Evolutionary conservation across 169 alveolate genomes (phyloP).

Genomic region (Plasmodium vivax): DNA sequence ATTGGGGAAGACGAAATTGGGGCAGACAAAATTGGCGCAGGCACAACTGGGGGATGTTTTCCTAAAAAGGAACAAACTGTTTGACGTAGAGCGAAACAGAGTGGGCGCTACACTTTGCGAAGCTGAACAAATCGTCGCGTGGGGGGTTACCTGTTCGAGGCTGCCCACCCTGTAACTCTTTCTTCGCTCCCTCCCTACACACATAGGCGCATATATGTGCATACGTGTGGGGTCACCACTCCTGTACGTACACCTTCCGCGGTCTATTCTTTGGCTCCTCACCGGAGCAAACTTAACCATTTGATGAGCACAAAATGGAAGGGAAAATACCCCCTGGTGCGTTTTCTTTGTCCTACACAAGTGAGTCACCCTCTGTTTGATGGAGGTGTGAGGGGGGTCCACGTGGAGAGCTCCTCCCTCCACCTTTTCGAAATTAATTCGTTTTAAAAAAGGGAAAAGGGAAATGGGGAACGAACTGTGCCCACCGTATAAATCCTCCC

Average conservation of each 20-base stretch:
- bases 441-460: neutral
- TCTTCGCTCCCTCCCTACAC: neutral
- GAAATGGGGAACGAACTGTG: neutral
- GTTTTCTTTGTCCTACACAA: neutral
- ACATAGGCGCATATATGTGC: neutral
- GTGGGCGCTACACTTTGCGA: neutral
- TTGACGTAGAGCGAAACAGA: neutral
- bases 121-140: neutral
- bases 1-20: neutral
- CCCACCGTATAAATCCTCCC: neutral
- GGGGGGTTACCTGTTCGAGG: neutral
- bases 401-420: neutral
- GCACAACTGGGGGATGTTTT: neutral
- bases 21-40: neutral
- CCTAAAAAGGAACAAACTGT: neutral
- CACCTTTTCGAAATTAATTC: neutral
- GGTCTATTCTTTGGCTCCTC: neutral
- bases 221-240: neutral
- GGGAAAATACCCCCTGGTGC: neutral
- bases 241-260: neutral
- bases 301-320: neutral
- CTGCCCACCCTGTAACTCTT: neutral
- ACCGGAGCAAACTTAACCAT: neutral
- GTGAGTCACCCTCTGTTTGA: neutral
- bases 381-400: neutral